A percentile compares a stretch with the other conserved stretches of the same genome.
These are phyloP conservation scores for Coniochaeta prunicola DNA, from an alignment of 2,329 filamentous ascomycete genomes.

Conservation along the genomic window DNA sequence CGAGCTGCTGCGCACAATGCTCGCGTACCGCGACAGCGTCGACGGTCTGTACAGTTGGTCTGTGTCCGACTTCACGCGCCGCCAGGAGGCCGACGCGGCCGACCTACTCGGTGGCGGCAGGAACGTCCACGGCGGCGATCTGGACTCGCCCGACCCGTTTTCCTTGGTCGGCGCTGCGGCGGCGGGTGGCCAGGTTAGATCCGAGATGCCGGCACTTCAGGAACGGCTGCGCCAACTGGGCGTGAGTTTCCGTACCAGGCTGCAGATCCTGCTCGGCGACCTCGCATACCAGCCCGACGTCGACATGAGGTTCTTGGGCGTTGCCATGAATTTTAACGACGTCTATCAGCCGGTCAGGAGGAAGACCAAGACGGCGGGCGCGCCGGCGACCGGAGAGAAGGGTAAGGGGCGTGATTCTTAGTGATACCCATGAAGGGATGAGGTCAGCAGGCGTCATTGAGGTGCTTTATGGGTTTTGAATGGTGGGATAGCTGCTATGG, in stretches of 20 bases:
- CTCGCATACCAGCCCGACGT: conserved; percentile 88
- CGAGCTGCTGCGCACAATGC: conserved; percentile 89
- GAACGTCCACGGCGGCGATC: conserved; percentile 19
- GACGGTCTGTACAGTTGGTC: conserved; percentile 93
- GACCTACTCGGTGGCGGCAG: conserved; percentile 51
- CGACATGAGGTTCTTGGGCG: conserved; percentile 90
- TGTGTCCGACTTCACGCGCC: conserved; percentile 84
- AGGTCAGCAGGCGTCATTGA: neutral
- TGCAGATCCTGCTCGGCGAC: conserved; percentile 82
- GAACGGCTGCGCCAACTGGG: conserved; percentile 66
- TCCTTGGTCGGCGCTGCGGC: no score
- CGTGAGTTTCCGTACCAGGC: conserved; percentile 65
- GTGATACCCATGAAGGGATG: neutral
- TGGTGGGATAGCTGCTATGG: neutral
- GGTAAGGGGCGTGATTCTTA: neutral
- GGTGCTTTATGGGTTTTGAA: neutral
- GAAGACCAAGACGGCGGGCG: conserved; percentile 37
- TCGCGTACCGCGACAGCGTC: conserved; percentile 85
- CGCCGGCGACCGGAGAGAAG: conserved; percentile 1
- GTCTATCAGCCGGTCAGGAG: conserved; percentile 75
- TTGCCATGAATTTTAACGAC: conserved; percentile 99
- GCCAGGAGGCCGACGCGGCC: conserved; percentile 78
- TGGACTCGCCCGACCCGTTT: conserved; percentile 9
- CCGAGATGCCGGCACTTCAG: conserved; percentile 66
- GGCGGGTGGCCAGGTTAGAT: conserved; percentile 52